These are phyloP conservation scores for Phytophthora foliorum DNA, from an alignment of 352 stramenopile genomes.

Conservation along the genomic window DNA sequence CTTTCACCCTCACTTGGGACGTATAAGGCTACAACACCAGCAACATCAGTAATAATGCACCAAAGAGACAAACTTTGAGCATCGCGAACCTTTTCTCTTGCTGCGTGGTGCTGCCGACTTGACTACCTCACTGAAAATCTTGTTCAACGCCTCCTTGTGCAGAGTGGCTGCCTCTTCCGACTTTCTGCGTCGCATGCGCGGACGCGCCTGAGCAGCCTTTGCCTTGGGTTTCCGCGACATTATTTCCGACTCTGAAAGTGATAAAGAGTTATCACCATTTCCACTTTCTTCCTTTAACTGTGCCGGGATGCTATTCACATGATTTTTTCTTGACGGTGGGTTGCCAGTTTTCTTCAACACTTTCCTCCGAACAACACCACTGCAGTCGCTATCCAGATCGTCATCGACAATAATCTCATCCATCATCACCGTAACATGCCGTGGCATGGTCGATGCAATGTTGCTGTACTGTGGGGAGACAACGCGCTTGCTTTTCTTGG, in stretches of 20 bases:
- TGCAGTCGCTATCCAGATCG: constrained; percentile 20
- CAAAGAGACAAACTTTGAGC: neutral
- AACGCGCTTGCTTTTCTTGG: constrained; percentile 1
- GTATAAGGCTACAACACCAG: neutral
- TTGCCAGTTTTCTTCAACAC: neutral
- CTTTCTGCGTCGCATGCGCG: neutral
- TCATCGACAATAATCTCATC: constrained; percentile 41
- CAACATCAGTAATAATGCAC: neutral
- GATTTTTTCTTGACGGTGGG: neutral
- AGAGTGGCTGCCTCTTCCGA: neutral
- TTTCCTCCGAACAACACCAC: neutral
- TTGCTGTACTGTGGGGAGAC: constrained; percentile 9
- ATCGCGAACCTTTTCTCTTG: neutral
- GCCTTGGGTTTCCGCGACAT: neutral
- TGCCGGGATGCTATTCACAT: neutral
- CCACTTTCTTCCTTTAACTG: constrained; percentile 9
- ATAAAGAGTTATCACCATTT: neutral
- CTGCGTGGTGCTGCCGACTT: neutral
- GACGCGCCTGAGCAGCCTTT: neutral
- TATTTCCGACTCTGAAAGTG: neutral
- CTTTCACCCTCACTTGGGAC: neutral
- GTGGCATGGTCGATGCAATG: constrained; percentile 10
- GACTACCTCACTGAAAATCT: neutral
- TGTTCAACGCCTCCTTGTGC: neutral
- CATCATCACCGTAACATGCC: constrained; percentile 29